A percentile compares a stretch with the other conserved stretches of the same genome.
Conservation (phyloP, 768 basidiomycete genomes). For the Tremella fuciformis region DNA sequence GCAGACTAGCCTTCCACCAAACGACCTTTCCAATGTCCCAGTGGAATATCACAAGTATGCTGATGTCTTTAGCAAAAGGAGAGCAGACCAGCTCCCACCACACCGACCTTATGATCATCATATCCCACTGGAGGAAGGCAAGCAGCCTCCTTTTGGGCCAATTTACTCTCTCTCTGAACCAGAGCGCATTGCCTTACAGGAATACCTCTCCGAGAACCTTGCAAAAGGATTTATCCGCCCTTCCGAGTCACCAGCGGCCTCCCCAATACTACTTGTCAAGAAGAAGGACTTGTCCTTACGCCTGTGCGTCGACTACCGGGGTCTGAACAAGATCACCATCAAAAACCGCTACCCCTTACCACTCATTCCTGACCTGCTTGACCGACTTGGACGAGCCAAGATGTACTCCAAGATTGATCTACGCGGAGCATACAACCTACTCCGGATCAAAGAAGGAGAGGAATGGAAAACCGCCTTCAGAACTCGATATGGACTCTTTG, state of each 20-base stretch:
- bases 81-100: neutral
- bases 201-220: constrained; percentile 34
- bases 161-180: constrained; percentile 31
- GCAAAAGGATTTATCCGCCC: constrained; percentile 22
- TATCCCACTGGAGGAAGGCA: constrained; percentile 21
- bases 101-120: neutral
- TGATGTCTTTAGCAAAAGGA: constrained; percentile 4
- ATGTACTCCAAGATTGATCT: constrained; percentile 49
- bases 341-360: constrained; percentile 26
- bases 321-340: no score
- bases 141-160: constrained; percentile 22
- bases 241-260: no score
- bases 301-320: no score
- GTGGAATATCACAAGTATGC: neutral
- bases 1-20: neutral
- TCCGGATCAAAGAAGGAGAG: constrained; percentile 54
- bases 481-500: no score
- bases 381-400: constrained; percentile 20
- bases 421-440: constrained; percentile 54
- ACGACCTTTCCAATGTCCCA: neutral
- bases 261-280: no score
- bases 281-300: no score
- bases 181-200: constrained; percentile 22
- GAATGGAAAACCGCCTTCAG: no score
- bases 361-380: constrained; percentile 27